phyloP scores from a whole-genome alignment of 192 early-diverging fungal species.

The Anaeromyces robustus region DNA sequence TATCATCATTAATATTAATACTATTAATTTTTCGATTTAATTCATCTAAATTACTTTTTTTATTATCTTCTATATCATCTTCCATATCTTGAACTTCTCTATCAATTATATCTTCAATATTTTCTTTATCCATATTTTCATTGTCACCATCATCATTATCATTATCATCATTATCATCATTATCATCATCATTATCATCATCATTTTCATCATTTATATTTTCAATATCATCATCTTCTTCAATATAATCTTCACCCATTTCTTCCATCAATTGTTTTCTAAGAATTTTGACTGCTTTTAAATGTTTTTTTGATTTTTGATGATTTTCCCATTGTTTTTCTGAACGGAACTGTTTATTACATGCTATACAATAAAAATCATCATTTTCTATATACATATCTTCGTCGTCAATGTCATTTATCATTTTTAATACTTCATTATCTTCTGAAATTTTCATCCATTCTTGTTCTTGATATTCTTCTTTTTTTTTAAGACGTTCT shows the following conservation, averaged over 20 bases:
- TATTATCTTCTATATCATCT: conserved; percentile 23
- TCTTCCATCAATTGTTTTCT: conserved; percentile 23
- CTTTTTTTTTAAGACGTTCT: conserved; percentile 24
- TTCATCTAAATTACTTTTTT: conserved; percentile 19
- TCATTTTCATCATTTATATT: conserved; percentile 3
- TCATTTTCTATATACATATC: conserved; percentile 29
- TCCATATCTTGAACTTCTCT: not conserved
- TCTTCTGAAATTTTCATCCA: conserved; percentile 53
- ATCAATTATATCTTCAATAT: too few species aligned
- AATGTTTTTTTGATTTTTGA: conserved; percentile 72
- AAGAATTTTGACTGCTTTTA: conserved; percentile 58
- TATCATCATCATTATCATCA: conserved; percentile 8
- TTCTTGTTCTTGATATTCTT: conserved; percentile 45
- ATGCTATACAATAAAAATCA: conserved; percentile 68
- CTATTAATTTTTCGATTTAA: conserved; percentile 7
- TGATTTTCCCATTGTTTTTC: conserved; percentile 70
- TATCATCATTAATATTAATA: not conserved
- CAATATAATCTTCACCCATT: conserved; percentile 21
- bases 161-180: not conserved
- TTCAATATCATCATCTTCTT: not conserved
- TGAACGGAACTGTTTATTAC: conserved; percentile 76
- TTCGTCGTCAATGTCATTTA: conserved; percentile 18
- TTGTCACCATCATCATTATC: not conserved
- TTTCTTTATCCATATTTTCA: too few species aligned
- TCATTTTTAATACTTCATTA: conserved; percentile 14